Percentiles rank a stretch among this genome's conserved stretches.
phyloP scores from a whole-genome alignment of 257 asterid genomes.

The Fraxinus cuspidata region DNA sequence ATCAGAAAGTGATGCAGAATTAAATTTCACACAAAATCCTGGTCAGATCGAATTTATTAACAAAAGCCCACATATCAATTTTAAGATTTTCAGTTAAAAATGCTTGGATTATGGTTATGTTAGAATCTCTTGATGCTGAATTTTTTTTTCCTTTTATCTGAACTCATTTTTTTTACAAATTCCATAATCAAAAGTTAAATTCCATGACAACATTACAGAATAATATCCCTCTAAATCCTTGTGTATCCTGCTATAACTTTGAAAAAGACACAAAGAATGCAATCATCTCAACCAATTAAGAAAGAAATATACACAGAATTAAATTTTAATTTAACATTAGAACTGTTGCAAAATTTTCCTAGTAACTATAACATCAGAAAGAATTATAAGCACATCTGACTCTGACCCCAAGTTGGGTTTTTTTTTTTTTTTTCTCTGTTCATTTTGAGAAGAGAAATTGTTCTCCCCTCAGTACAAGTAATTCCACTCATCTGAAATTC shows the following conservation, averaged over 20 bases:
- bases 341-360: neutral
- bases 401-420: neutral
- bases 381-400: neutral
- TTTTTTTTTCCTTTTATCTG: neutral
- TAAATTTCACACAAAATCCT: neutral
- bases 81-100: neutral
- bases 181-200: neutral
- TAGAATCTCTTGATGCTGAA: neutral
- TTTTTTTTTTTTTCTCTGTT: too few relatives aligned
- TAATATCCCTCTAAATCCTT: neutral
- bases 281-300: neutral
- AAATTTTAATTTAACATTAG: too few relatives aligned
- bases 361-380: too few relatives aligned
- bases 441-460: too few relatives aligned
- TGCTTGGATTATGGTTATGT: neutral
- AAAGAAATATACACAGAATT: neutral
- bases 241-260: neutral
- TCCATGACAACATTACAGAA: neutral
- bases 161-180: neutral
- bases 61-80: neutral
- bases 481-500: neutral
- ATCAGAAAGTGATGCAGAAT: neutral
- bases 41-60: neutral
- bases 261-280: neutral
- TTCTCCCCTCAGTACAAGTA: too few relatives aligned